Base-by-base conservation (phyloP, 352 stramenopile species). In the Salisapilia sapeloensis region DNA sequence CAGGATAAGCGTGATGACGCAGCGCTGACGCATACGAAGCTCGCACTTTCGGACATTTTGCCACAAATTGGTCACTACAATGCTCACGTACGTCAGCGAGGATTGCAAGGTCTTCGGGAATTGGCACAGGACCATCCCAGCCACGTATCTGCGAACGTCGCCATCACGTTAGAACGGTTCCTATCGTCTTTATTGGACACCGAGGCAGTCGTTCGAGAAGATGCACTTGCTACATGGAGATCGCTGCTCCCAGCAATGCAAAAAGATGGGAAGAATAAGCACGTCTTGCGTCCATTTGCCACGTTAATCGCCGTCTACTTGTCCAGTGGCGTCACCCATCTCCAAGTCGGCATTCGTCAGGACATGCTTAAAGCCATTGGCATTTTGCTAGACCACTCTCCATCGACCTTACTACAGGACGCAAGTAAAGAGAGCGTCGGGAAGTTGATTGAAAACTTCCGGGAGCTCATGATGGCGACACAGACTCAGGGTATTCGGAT, bases 1-100 rank as follows among this genome's bases (percentile, higher is more conserved):
- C 42, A 66, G 26, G 67, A 84, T 47, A 89, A 89, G 37, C 48
- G 43, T 21, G 53, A 67, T 18, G 63, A 56, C 6, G 60, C 51
- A 10, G 46, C 61, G 20, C 23, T 76, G 23, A 89, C 72, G 14
- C 69, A 77, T 37, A 64, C 66, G 14, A 55, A 62, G 38, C 50
- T 77, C 30, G 60, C 69, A 25, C 52, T 89, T 21, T 53, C 72
- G 21, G 72, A 85, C 30, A 44, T 89, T 22, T 42, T 89, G 43
- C 35, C 47, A 17, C 66, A 84, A 38, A 50, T 63, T 4, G 60
- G 61, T 19, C 72, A 89, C 44, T 89, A 89, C 50, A 89, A 85
- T 34, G 66, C 61, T 3, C 66, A 89, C 39, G 55, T 89, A 25
- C 69, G 72, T 7, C 65, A 84, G 47, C 58, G 58, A 31, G 66